A percentile compares a stretch with the other conserved stretches of the same genome.
Conservation (phyloP, 164 flowering plant species). For the Magnolia sinica region DNA sequence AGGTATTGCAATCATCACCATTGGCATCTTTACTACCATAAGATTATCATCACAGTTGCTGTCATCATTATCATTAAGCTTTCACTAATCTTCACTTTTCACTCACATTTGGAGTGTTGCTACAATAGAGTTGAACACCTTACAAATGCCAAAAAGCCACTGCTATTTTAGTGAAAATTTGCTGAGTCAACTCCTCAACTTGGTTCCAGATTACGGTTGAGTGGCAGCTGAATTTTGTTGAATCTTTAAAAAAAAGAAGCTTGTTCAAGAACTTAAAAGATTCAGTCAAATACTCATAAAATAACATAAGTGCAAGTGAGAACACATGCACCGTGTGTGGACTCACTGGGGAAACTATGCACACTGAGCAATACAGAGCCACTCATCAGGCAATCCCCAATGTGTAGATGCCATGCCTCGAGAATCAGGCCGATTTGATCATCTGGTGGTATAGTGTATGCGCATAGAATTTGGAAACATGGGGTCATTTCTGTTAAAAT, state of each 20-base stretch:
- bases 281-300: not conserved
- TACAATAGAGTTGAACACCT: not conserved
- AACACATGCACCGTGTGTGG: too few relatives aligned
- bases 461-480: too few relatives aligned
- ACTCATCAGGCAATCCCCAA: not conserved
- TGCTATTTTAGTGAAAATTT: not conserved
- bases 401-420: not conserved
- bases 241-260: too few relatives aligned
- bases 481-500: too few relatives aligned
- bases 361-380: not conserved
- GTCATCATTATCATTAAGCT: too few relatives aligned
- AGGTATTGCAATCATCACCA: slow-evolving; percentile 45
- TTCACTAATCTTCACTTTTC: not conserved
- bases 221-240: not conserved
- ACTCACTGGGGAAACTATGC: not conserved
- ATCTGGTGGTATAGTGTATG: too few relatives aligned
- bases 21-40: not conserved
- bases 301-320: not conserved
- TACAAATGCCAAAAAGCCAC: not conserved
- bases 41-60: too few relatives aligned
- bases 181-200: not conserved
- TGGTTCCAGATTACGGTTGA: not conserved
- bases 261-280: too few relatives aligned
- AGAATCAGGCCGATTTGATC: not conserved
- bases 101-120: not conserved